These are phyloP conservation scores for Leccinum truebloodii DNA, from an alignment of 768 basidiomycete species.

Conservation along the genomic window DNA sequence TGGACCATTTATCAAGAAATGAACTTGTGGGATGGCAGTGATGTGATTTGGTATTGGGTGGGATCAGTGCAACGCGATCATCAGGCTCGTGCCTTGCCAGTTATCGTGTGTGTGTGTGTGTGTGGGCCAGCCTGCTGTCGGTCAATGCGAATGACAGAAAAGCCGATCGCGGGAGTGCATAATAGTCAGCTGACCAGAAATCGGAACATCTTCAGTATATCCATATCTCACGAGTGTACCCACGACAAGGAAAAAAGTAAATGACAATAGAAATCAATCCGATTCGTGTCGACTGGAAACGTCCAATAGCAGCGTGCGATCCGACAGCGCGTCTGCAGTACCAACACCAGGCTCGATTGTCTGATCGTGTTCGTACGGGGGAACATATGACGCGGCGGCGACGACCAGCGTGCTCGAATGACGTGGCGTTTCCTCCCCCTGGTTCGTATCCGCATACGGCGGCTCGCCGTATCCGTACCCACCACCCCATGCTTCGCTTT, in stretches of 20 bases:
- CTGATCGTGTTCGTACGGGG: conserved; percentile 27
- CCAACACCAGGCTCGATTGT: conserved; percentile 17
- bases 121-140: not conserved
- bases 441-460: conserved; percentile 32
- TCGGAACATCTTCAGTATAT: not conserved
- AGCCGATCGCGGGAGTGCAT: conserved; percentile 1
- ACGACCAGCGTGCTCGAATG: conserved; percentile 34
- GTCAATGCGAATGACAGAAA: not conserved
- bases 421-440: conserved; percentile 49
- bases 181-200: not conserved
- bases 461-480: conserved; percentile 42
- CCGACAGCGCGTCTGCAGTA: conserved; percentile 25
- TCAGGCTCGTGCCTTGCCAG: not conserved
- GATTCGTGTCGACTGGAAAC: conserved; percentile 9
- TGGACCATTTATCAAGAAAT: not conserved
- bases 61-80: not conserved
- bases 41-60: not conserved
- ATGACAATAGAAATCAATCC: conserved; percentile 13
- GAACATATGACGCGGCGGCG: conserved; percentile 22
- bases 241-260: not conserved
- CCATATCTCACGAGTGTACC: conserved; percentile 5
- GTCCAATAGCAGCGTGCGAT: conserved; percentile 30
- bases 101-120: conserved; percentile 1
- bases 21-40: not conserved
- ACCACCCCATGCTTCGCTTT: conserved; percentile 39